These are phyloP conservation scores for Lonicera japonica DNA, from an alignment of 129 eudicot genomes.

Conservation along the genomic window DNA sequence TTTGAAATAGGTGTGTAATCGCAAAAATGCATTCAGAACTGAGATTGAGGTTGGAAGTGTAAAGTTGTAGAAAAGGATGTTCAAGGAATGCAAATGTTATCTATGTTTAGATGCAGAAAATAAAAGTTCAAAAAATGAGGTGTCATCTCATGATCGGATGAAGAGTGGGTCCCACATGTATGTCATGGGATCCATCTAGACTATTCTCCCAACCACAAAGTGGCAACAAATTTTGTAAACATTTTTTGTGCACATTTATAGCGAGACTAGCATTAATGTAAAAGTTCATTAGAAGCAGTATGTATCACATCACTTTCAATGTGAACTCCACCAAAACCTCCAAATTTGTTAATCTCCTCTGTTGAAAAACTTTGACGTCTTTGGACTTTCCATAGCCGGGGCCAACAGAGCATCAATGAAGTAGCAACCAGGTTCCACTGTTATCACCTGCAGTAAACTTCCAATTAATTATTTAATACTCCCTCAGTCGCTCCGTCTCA, in stretches of 20 bases:
- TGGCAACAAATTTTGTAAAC: too few relatives aligned
- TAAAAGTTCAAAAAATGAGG: too few relatives aligned
- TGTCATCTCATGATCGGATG: too few relatives aligned
- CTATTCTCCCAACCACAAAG: too few relatives aligned
- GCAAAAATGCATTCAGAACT: not conserved
- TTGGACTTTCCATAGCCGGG: constrained; percentile 75
- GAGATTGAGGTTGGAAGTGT: not conserved
- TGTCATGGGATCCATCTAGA: too few relatives aligned
- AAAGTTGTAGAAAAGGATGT: not conserved
- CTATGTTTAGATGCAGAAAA: not conserved
- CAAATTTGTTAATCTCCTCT: constrained; percentile 55
- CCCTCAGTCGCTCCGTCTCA: not conserved
- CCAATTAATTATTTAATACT: not conserved
- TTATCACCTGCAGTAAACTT: constrained; percentile 60
- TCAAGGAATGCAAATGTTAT: not conserved
- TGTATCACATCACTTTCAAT: constrained; percentile 94
- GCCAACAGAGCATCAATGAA: constrained; percentile 71
- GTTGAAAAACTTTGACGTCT: constrained; percentile 68
- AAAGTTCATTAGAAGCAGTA: not conserved
- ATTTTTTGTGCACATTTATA: too few relatives aligned
- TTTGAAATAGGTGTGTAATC: not conserved
- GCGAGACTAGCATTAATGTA: too few relatives aligned
- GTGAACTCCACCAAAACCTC: constrained; percentile 91
- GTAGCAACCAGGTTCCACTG: constrained; percentile 99
- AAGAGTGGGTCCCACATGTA: too few relatives aligned